Base-by-base conservation (phyloP, 2,329 filamentous ascomycete genomes). In the Paecilomyces dactylethromorphus region DNA sequence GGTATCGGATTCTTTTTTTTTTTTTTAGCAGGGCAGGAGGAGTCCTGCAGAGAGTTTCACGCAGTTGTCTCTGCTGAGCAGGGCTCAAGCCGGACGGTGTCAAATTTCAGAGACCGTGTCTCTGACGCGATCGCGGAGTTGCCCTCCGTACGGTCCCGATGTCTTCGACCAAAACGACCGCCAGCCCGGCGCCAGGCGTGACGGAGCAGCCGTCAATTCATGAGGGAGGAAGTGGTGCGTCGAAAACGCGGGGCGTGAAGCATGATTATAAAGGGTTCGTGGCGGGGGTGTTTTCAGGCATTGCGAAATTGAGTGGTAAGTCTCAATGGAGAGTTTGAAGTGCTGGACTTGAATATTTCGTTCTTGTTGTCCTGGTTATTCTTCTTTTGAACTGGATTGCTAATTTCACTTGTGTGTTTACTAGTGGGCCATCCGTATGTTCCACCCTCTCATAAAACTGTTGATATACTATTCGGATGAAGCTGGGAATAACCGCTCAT, bases 201-300 rank as follows among this genome's bases (percentile, higher is more conserved):
- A 12, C 3, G 50, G 22, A 29, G 21, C 22, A 24, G 50, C 10
- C 50, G 6, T 52, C 21, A 21, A 52, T 52, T 13, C 50, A 52
- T 8, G 50, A 52, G 22, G 21, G 53, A 8, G 31, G 53, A 5
- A 29, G 8, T 24, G 51, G 51, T 54, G 53, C 53, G 50, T 21
- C 50, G 21, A 13, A 24, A 11, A 29, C 22, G 22, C 21, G 29
- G 50, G 21, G 21, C 15, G 8, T 63, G 3, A 74, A 69, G 60
- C 73, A 69, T 65, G 88, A 90, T 71, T 97, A 97, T 80, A 92
- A 91, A 69, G 94, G 93, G n/a, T 99, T 97, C 72, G 91, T 97
- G 29, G 94, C 91, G 0, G 94, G 94, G n/a, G 86, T 97, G 6
- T 97, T 97, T 71, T 96, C 91, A 39, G 94, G 94, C 24, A 88